Base-by-base conservation (phyloP, 176 grass and related monocot genomes). In the Triticum dicoccoides region DNA sequence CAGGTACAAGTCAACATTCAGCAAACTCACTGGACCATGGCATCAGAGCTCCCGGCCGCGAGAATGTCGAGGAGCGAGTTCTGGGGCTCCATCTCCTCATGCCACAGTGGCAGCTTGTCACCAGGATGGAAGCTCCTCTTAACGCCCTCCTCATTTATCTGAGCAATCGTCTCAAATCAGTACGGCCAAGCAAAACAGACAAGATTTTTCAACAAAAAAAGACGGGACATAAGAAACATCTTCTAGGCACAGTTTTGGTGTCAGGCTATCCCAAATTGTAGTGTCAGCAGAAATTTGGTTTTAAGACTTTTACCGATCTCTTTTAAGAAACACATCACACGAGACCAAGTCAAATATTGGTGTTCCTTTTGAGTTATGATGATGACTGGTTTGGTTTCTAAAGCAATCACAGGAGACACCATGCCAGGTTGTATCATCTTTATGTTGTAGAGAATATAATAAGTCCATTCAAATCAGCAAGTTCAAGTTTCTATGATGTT, bases 21-120 rank as follows among this genome's bases (percentile, higher is more conserved):
- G 35, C 35, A 35, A 5, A 35, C 62, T 74, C 66, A 90, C 39
- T 92, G 87, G 18, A 88, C 93, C 97, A 99, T 99, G 3, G 97
- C 90, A 69, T 99, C 97, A 11, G 94, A 83, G 70, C 74, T 90
- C 20, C 90, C 89, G 25, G 94, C 86, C 25, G 87, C 79, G 3
- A 99, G 92, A 58, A 96, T 89, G 32, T 99, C 97, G 1, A 99
- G 92, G 74, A 99, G 72, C 1, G 97, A 96, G 78, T 89, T 93
- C 5, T 90, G 92, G 9, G 94, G 87, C 89, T 93, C 87, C 80
- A 99, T 7, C 90, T 99, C 97, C 27, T 96, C 94, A 12, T 96
- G 94, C 94, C 97, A 99, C 47, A 94, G 77, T 2, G 94, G 97
- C 18, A 99, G 84, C 13, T 91, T 79, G 84, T 96, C 83, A 5